These are phyloP conservation scores for Rubia tinctorum DNA, from an alignment of 305 asterid genomes.

Conservation along the genomic window DNA sequence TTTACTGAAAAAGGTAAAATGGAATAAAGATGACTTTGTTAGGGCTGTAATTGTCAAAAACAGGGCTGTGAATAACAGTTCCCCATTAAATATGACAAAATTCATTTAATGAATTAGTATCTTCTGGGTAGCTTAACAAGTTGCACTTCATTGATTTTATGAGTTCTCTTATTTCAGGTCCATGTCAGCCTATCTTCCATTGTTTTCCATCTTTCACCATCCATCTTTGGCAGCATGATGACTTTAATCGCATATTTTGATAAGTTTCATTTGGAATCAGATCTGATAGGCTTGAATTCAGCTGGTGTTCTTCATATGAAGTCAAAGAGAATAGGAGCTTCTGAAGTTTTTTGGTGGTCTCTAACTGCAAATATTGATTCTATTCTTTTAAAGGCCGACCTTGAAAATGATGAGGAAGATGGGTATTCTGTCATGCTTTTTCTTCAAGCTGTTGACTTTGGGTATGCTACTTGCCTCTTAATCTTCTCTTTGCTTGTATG, in stretches of 20 bases:
- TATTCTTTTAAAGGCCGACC: constrained; percentile 51
- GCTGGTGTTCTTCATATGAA: constrained; percentile 25
- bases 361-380: constrained; percentile 48
- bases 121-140: background rate
- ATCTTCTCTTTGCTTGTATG: constrained; percentile 17
- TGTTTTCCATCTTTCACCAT: constrained; percentile 64
- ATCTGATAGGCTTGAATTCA: constrained; percentile 26
- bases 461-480: constrained; percentile 45
- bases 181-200: constrained; percentile 57
- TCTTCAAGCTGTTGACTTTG: constrained; percentile 48
- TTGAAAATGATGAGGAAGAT: constrained; percentile 57
- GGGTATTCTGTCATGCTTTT: constrained; percentile 48
- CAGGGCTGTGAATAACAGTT: no score
- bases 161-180: constrained; percentile 50
- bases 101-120: background rate
- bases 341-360: constrained; percentile 52
- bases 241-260: constrained; percentile 44
- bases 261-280: constrained; percentile 41
- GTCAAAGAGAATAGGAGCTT: constrained; percentile 32
- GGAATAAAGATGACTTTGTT: no score
- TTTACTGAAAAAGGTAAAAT: no score
- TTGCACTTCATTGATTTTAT: constrained; percentile 8
- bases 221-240: constrained; percentile 48
- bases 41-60: no score
- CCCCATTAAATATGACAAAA: no score